These are phyloP conservation scores for Mimosa bimucronata DNA, from an alignment of 306 rosid genomes.

Conservation along the genomic window DNA sequence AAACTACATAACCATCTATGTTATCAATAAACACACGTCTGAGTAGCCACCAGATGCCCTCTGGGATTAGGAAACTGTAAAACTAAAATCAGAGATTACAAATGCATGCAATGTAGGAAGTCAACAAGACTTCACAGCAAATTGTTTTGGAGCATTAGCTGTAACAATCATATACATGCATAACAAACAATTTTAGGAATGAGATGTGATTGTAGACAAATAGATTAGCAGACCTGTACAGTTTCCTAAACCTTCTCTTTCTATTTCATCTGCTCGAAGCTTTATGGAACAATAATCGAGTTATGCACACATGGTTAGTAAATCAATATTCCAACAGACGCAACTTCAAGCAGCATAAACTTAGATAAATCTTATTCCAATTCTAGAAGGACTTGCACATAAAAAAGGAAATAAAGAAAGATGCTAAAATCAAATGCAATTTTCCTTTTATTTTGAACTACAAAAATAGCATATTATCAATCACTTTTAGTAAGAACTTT, in stretches of 20 bases:
- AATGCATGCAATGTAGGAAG: slow-evolving; percentile 3
- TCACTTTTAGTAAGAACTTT: too few species aligned
- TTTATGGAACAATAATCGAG: background rate
- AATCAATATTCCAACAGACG: background rate
- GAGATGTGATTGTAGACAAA: background rate
- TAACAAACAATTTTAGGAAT: background rate
- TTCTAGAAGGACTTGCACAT: background rate
- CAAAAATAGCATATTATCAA: slow-evolving; percentile 11
- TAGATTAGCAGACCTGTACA: slow-evolving; percentile 13
- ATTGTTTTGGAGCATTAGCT: background rate
- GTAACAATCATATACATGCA: slow-evolving; percentile 7
- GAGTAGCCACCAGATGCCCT: slow-evolving; percentile 5
- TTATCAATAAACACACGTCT: background rate
- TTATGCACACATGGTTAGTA: background rate
- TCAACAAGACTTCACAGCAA: background rate
- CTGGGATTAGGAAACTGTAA: background rate
- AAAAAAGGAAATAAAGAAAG: background rate
- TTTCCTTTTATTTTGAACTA: background rate
- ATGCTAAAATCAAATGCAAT: background rate
- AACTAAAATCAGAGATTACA: slow-evolving; percentile 3
- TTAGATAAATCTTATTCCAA: background rate
- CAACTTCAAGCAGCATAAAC: slow-evolving; percentile 21
- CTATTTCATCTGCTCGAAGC: background rate
- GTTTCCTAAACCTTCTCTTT: background rate
- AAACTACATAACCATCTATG: background rate